Evolutionary conservation across 306 rosid species (phyloP).

Genomic region (Luffa aegyptiaca): DNA sequence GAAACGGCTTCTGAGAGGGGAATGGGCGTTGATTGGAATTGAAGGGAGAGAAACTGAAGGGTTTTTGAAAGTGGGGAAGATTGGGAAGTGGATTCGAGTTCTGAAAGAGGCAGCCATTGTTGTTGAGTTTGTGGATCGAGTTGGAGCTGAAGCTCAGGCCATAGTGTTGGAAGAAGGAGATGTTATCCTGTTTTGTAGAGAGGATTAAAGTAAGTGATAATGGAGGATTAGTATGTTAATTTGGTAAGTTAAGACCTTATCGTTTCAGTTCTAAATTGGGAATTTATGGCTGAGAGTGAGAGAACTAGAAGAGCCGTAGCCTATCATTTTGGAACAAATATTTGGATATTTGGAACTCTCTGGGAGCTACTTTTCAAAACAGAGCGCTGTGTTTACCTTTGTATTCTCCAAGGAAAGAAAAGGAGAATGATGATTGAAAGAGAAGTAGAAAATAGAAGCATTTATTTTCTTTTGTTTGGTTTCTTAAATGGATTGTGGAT

Average conservation of each 20-base stretch:
- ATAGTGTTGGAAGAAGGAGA: background rate
- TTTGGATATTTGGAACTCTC: background rate
- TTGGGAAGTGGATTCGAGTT: background rate
- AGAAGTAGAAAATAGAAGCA: too few relatives aligned
- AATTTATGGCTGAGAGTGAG: background rate
- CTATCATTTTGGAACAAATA: background rate
- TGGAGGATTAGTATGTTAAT: background rate
- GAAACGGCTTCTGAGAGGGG: background rate
- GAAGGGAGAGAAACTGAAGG: background rate
- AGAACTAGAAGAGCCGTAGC: background rate
- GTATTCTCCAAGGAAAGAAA: too few relatives aligned
- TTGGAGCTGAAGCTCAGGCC: background rate
- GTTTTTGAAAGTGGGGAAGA: background rate
- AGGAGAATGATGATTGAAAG: too few relatives aligned
- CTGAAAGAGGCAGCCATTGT: background rate
- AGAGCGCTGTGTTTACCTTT: too few relatives aligned
- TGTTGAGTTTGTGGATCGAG: background rate
- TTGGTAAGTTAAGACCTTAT: background rate
- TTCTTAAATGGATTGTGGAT: too few relatives aligned
- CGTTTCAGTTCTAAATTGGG: background rate
- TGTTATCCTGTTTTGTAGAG: background rate
- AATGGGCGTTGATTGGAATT: background rate
- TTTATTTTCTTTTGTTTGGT: too few relatives aligned
- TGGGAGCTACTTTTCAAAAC: background rate
- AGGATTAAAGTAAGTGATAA: background rate